These are phyloP conservation scores for Backusella morwellensis DNA, from an alignment of 192 early-diverging fungal species.

Conservation along the genomic window DNA sequence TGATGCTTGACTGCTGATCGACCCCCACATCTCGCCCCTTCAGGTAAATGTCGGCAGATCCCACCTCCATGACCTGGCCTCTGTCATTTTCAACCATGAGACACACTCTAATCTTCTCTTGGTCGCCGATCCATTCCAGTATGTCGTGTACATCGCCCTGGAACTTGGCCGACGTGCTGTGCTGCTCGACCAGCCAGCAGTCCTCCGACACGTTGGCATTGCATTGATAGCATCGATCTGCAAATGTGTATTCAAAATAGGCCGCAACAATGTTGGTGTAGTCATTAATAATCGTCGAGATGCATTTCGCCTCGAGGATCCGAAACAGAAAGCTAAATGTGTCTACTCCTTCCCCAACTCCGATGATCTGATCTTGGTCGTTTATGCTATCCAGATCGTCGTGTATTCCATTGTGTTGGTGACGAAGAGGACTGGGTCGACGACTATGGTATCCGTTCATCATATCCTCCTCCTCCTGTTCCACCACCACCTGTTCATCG, in stretches of 20 bases:
- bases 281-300: neutral
- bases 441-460: neutral
- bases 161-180: neutral
- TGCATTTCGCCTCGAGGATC: neutral
- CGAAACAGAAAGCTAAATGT: conserved; percentile 1
- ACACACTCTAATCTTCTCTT: neutral
- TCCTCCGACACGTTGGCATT: neutral
- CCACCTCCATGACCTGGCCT: neutral
- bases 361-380: neutral
- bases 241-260: conserved; percentile 11
- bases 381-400: neutral
- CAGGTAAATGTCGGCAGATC: neutral
- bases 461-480: neutral
- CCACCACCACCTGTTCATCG: neutral
- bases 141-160: conserved; percentile 2
- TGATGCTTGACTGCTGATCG: neutral
- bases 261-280: neutral
- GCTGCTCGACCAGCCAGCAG: neutral
- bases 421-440: neutral
- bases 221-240: neutral
- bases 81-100: neutral
- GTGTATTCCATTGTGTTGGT: neutral
- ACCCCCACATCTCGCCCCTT: neutral
- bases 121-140: neutral
- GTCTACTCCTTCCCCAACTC: neutral